These are phyloP conservation scores for Neckera pumila DNA, from an alignment of 225 moss, liverwort and hornwort genomes.

Conservation along the genomic window DNA sequence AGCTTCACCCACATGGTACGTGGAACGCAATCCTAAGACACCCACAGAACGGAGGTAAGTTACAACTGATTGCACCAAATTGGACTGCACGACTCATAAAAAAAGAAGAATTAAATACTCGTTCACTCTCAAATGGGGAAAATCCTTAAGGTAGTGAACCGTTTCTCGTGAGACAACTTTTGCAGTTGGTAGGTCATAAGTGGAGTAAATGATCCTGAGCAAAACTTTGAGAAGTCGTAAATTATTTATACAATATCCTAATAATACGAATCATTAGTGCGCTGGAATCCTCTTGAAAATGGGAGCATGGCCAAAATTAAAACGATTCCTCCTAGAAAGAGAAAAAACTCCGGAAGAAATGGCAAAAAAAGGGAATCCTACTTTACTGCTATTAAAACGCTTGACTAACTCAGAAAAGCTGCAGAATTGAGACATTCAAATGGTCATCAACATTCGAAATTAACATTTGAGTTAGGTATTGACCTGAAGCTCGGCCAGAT, in stretches of 20 bases:
- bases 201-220: not conserved
- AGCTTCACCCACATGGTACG: conserved; percentile 82
- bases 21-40: conserved; percentile 72
- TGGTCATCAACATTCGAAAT: not conserved
- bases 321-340: not conserved
- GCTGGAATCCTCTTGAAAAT: not conserved
- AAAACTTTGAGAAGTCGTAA: not conserved
- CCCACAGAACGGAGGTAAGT: not conserved
- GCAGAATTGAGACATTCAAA: not conserved
- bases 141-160: not conserved
- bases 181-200: not conserved
- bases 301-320: not conserved
- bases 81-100: not conserved
- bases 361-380: not conserved
- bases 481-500: conserved; percentile 73
- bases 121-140: not conserved
- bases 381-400: not conserved
- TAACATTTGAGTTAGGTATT: not conserved
- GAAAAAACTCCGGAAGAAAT: not conserved
- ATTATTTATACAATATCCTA: not conserved
- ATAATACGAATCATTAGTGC: not conserved
- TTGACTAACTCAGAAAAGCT: not conserved
- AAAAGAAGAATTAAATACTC: not conserved
- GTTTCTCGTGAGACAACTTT: not conserved
- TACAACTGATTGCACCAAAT: not conserved